Percentiles rank a stretch among this genome's conserved stretches.
Evolutionary conservation across 2,329 filamentous ascomycete genomes (phyloP).

Genomic region (Colletotrichum sp.): DNA sequence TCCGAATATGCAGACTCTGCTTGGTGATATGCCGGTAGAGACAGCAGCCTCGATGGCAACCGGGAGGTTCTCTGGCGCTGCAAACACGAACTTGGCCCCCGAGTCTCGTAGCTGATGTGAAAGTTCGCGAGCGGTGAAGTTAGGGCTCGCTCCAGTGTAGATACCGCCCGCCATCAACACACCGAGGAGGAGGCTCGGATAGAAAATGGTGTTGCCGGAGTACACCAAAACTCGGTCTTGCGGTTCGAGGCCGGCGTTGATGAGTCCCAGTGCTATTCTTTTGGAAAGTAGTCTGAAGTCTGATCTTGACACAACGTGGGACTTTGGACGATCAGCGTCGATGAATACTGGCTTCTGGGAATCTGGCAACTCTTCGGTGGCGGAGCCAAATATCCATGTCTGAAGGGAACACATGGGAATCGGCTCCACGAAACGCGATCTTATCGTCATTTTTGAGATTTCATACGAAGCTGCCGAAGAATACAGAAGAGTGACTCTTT

Average conservation of each 20-base stretch:
- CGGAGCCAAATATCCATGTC: not conserved
- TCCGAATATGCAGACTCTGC: not conserved
- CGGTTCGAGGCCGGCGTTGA: not conserved
- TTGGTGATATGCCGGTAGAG: not conserved
- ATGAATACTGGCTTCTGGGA: not conserved
- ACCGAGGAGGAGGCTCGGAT: not conserved
- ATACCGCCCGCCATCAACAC: not conserved
- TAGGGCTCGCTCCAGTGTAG: not conserved
- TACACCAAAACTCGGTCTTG: not conserved
- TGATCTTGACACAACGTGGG: not conserved
- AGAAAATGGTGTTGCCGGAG: not conserved
- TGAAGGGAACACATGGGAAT: not conserved
- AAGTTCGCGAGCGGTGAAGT: not conserved
- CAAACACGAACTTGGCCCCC: not conserved
- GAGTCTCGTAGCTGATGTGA: not conserved
- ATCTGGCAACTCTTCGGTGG: not conserved
- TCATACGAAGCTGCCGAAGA: not conserved
- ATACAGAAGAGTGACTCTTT: not conserved
- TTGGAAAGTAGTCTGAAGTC: not conserved
- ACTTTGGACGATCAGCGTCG: not conserved
- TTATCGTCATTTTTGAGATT: not conserved
- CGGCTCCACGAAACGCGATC: not conserved
- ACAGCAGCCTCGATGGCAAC: not conserved
- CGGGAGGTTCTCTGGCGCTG: not conserved
- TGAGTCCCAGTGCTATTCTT: not conserved